phyloP scores from a whole-genome alignment of 768 basidiomycete genomes.

The Tremella fuciformis region DNA sequence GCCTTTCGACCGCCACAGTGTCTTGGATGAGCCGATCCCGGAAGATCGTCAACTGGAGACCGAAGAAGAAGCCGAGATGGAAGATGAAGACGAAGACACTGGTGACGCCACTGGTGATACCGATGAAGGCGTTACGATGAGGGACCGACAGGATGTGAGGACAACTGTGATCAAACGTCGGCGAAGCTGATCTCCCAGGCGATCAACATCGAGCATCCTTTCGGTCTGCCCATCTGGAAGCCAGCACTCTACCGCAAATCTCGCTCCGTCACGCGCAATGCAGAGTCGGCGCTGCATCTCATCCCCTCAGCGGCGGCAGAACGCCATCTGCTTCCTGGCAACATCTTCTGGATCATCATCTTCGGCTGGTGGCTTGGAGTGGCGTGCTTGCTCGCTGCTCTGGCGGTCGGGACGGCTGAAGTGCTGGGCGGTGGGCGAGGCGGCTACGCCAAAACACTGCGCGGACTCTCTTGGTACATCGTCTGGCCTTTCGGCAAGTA shows the following conservation, averaged over 20 bases:
- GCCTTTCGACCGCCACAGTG: slow-evolving; percentile 22
- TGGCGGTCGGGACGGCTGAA: slow-evolving; percentile 61
- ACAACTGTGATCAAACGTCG: background rate
- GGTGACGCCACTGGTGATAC: slow-evolving; percentile 37
- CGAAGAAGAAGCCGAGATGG: slow-evolving; percentile 34
- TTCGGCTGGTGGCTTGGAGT: slow-evolving; percentile 94
- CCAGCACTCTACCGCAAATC: slow-evolving; percentile 98
- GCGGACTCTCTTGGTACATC: slow-evolving; percentile 92
- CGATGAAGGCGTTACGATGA: slow-evolving; percentile 89
- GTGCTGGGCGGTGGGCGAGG: slow-evolving; percentile 72
- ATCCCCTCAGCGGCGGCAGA: slow-evolving; percentile 90
- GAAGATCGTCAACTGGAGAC: slow-evolving; percentile 35
- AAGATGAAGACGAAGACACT: slow-evolving; percentile 32
- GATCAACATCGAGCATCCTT: slow-evolving; percentile 98
- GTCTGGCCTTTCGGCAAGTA: slow-evolving; percentile 99
- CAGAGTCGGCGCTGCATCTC: slow-evolving; percentile 88
- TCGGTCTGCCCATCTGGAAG: slow-evolving; percentile 99
- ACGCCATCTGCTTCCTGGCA: slow-evolving; percentile 86
- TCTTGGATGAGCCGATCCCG: slow-evolving; percentile 40
- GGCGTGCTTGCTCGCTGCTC: slow-evolving; percentile 66
- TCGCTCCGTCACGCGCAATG: slow-evolving; percentile 90
- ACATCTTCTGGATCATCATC: slow-evolving; percentile 81
- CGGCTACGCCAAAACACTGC: slow-evolving; percentile 81
- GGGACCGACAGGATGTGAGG: slow-evolving; percentile 85
- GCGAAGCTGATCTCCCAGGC: slow-evolving; percentile 42